phyloP scores from a whole-genome alignment of 352 stramenopile genomes.

The Globisporangium cystogenes region DNA sequence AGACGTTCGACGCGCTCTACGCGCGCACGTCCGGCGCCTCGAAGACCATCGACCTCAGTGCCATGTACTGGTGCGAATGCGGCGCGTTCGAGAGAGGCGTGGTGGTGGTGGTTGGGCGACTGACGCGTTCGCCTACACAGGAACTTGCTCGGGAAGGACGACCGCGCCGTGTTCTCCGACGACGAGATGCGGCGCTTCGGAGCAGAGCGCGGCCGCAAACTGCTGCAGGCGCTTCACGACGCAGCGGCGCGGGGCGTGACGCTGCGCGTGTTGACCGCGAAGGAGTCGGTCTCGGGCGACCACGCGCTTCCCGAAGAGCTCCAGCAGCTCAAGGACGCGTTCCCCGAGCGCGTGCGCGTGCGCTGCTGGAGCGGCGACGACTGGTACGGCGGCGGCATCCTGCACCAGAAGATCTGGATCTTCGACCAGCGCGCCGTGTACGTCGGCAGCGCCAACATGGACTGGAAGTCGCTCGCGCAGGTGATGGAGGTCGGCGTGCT shows the following conservation, averaged over 20 bases:
- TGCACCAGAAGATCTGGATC: constrained; percentile 83
- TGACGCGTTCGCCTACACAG: no score
- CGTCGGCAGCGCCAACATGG: constrained; percentile 81
- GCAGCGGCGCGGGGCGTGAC: constrained; percentile 44
- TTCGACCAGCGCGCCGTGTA: constrained; percentile 65
- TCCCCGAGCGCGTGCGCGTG: constrained; percentile 31
- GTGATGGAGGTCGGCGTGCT: constrained; percentile 83
- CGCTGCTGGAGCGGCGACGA: constrained; percentile 52
- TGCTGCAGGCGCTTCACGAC: constrained; percentile 47
- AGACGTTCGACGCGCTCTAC: constrained; percentile 48
- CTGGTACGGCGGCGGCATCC: constrained; percentile 75
- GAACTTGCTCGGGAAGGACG: constrained; percentile 55
- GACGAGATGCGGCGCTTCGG: constrained; percentile 56
- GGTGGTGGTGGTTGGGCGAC: no score
- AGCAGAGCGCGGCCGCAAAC: constrained; percentile 37
- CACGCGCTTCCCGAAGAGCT: constrained; percentile 43
- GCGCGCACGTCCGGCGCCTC: constrained; percentile 33
- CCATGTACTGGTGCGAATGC: constrained; percentile 65
- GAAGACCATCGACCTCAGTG: constrained; percentile 60
- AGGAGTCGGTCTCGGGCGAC: constrained; percentile 12
- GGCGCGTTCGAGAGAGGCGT: no score
- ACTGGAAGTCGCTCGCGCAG: constrained; percentile 81
- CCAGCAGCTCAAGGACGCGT: constrained; percentile 31
- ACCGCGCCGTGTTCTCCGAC: constrained; percentile 44
- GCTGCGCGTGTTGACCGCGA: constrained; percentile 49